A percentile compares a stretch with the other conserved stretches of the same genome.
Evolutionary conservation across 2,329 filamentous ascomycete species (phyloP).

Genomic region (Fusarium sp.): DNA sequence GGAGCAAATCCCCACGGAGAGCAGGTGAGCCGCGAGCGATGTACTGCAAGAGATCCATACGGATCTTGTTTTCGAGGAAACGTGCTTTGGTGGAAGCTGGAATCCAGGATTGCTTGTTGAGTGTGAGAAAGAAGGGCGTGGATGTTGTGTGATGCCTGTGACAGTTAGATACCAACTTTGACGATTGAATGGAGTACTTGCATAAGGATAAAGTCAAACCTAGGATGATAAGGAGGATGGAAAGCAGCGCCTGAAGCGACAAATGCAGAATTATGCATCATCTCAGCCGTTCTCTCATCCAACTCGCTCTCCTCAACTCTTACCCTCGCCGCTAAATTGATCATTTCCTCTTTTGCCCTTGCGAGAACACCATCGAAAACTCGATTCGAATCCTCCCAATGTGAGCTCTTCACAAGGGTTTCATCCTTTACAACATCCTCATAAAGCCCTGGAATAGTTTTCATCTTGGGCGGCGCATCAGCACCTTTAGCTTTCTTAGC

Average conservation of each 20-base stretch:
- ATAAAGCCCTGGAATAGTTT: slow-evolving; percentile 64
- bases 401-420: slow-evolving; percentile 64
- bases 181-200: slow-evolving; percentile 45
- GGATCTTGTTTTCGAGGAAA: slow-evolving; percentile 84
- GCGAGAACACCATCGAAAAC: slow-evolving; percentile 75
- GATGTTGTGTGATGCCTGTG: slow-evolving; percentile 79
- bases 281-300: slow-evolving; percentile 65
- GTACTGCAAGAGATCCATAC: slow-evolving; percentile 79
- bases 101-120: slow-evolving; percentile 72
- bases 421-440: slow-evolving; percentile 65
- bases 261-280: slow-evolving; percentile 73
- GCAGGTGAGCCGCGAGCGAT: slow-evolving; percentile 72
- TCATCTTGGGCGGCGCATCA: slow-evolving; percentile 25
- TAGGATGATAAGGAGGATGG: slow-evolving; percentile 71
- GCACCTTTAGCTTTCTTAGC: slow-evolving; percentile 37
- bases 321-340: slow-evolving; percentile 69
- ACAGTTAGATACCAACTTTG: not conserved
- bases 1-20: slow-evolving; percentile 69
- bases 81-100: slow-evolving; percentile 70
- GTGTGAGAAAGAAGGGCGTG: slow-evolving; percentile 76
- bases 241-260: slow-evolving; percentile 67
- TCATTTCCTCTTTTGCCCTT: slow-evolving; percentile 72
- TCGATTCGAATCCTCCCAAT: slow-evolving; percentile 67
- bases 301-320: slow-evolving; percentile 67
- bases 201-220: slow-evolving; percentile 84